Base-by-base conservation (phyloP, 768 basidiomycete genomes). In the Phlebiopsis flavidoalba region DNA sequence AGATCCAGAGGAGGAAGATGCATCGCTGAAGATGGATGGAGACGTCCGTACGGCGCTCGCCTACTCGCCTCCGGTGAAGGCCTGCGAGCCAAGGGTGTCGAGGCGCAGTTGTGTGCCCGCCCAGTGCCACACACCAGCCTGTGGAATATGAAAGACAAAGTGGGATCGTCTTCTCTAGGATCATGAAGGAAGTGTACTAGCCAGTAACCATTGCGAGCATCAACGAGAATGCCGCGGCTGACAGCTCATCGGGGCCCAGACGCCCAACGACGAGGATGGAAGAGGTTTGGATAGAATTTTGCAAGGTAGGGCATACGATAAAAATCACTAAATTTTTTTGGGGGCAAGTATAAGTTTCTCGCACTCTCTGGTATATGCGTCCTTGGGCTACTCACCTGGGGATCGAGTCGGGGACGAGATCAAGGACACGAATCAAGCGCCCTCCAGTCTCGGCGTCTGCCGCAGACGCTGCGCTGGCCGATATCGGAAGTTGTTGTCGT, bases 171-270 rank as follows among this genome's bases (percentile, higher is more conserved):
- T n/a, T 66, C 61, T 21, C 26, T 47, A 21, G 64, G 68, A 64
- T 60, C 53, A 33, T 61, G 51, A 71, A 66, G 50, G 60, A 63
- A 60, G 57, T 63, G 68, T 71, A 86, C 85, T 85, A 74, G 83
- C 87, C 86, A 79, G 89, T 87, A 8, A 89, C 89, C 69, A 84
- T 88, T 14, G 88, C 88, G 65, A 91, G 73, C 88, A 91, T 91
- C 69, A 88, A 74, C 31, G 86, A 80, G 66, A 90, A 87, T 47
- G 89, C 88, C 12, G 89, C 80, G 1, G 82, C 84, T 1, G 88
- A 88, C 15, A 91, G 75, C 66, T 88, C 84, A 63, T 85, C 76
- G 19, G 88, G 83, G 2, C 89, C 88, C 8, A 91, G 78, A 19
- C 83, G 83, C 24, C 88, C 87, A 11, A 80, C 80, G 64, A 90